These are phyloP conservation scores for Hyphopichia fennica DNA, from an alignment of 1,139 yeast genomes.

Conservation along the genomic window DNA sequence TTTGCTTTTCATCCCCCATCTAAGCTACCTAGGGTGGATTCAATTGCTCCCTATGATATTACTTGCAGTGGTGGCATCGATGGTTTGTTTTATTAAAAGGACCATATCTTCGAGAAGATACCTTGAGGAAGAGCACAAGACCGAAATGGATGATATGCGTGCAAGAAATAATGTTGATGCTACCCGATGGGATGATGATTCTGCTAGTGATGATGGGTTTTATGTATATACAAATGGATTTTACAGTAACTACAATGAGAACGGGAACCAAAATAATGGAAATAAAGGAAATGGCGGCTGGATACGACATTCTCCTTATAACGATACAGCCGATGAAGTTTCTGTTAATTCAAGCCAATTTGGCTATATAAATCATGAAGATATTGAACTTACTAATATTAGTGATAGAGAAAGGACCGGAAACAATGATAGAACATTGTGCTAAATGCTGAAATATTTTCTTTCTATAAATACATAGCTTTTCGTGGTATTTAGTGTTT, in stretches of 20 bases:
- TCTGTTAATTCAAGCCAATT: conserved; percentile 15
- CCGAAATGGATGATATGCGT: conserved; percentile 41
- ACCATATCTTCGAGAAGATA: conserved; percentile 38
- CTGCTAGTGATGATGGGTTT: conserved; percentile 47
- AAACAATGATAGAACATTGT: neutral
- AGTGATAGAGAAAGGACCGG: neutral
- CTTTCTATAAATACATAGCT: neutral
- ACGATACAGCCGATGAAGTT: conserved; percentile 16
- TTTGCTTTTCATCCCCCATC: conserved; percentile 38
- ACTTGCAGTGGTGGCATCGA: conserved; percentile 34
- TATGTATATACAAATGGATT: conserved; percentile 49
- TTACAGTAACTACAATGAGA: conserved; percentile 21
- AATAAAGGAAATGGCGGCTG: conserved; percentile 4
- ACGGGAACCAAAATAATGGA: conserved; percentile 9
- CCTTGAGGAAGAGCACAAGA: conserved; percentile 30
- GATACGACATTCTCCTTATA: conserved; percentile 12
- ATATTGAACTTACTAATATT: neutral
- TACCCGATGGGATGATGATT: conserved; percentile 24
- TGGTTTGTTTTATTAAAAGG: conserved; percentile 43
- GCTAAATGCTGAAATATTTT: neutral
- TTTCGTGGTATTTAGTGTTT: neutral
- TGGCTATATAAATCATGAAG: neutral
- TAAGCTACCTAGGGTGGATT: conserved; percentile 46
- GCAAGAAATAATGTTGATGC: conserved; percentile 20
- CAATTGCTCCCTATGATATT: conserved; percentile 41